Conservation (phyloP, 176 grass and related monocot species). For the Carex scoparia region DNA sequence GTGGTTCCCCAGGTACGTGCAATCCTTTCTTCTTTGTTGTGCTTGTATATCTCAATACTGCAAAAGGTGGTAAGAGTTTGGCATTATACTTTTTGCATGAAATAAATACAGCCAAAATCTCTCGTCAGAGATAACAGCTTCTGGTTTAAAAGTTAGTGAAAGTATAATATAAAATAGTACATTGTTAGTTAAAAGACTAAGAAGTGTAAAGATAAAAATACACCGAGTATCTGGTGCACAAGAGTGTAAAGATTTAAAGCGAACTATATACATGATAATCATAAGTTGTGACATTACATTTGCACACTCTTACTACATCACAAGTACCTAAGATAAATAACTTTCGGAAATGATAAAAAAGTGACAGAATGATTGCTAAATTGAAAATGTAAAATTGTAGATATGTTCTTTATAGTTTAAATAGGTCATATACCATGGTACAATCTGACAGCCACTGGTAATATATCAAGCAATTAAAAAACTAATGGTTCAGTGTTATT, state of each 20-base stretch:
- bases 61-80: not conserved
- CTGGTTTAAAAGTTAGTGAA: not conserved
- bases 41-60: conserved; percentile 99
- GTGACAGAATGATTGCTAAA: not conserved
- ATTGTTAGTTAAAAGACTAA: not conserved
- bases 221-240: no score
- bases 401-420: not conserved
- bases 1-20: conserved; percentile 95
- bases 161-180: not conserved
- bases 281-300: no score
- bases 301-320: no score
- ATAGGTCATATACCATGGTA: not conserved
- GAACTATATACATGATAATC: no score
- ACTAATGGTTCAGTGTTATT: not conserved
- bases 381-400: not conserved
- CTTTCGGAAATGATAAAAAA: no score
- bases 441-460: not conserved
- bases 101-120: conserved; percentile 1
- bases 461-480: not conserved
- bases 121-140: not conserved
- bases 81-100: not conserved
- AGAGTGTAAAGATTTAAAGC: no score
- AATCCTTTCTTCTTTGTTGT: conserved; percentile 99
- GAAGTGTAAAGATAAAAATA: no score
- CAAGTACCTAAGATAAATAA: no score